These are phyloP conservation scores for Agaricus subrufescens DNA, from an alignment of 768 basidiomycete species.

Conservation along the genomic window DNA sequence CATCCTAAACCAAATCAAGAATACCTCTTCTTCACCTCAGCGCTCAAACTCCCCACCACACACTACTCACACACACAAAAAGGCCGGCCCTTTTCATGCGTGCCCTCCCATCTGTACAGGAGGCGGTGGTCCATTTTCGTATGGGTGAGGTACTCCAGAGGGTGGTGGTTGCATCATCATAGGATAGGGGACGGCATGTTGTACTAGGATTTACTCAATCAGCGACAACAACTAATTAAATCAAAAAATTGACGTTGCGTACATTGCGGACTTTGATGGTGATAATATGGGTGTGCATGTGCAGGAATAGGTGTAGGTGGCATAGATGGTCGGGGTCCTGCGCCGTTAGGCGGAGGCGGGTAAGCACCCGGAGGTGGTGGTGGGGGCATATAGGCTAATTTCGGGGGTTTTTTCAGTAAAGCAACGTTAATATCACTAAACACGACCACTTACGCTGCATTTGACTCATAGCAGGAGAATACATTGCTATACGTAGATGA, in stretches of 20 bases:
- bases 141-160: conserved; percentile 58
- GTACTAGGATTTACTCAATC: conserved; percentile 43
- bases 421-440: background rate
- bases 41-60: background rate
- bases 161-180: conserved; percentile 85
- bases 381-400: conserved; percentile 65
- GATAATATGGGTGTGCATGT: conserved; percentile 85
- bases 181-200: conserved; percentile 83
- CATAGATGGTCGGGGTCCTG: conserved; percentile 80
- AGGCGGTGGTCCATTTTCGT: conserved; percentile 65
- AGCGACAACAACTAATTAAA: conserved; percentile 11
- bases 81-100: conserved; percentile 36
- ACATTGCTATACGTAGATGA: conserved; percentile 54
- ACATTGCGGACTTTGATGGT: conserved; percentile 82
- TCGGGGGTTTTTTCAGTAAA: background rate
- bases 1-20: background rate
- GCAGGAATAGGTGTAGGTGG: conserved; percentile 88
- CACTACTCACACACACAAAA: background rate
- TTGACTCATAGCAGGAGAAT: conserved; percentile 78
- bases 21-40: background rate
- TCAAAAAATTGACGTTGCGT: conserved; percentile 27
- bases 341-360: conserved; percentile 74
- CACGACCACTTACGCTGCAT: conserved; percentile 69
- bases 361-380: conserved; percentile 74
- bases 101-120: conserved; percentile 80